These are phyloP conservation scores for Hypomontagnella monticulosa DNA, from an alignment of 495 filamentous ascomycete genomes.

Conservation along the genomic window DNA sequence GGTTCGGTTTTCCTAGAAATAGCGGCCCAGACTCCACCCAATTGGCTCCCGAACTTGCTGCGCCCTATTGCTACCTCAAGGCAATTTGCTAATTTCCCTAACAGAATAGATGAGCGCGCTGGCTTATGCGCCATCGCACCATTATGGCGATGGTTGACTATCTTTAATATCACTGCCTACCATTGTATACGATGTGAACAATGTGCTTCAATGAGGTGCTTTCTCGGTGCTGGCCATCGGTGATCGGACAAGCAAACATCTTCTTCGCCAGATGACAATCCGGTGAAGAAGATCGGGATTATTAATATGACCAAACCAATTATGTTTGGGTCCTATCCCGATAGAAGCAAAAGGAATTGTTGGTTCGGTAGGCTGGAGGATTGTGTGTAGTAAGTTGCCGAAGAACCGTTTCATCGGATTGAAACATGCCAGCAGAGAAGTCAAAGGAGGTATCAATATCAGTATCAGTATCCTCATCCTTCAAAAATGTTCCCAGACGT, in stretches of 20 bases:
- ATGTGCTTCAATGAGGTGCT: background rate
- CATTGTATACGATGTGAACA: background rate
- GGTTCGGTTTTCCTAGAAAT: constrained; percentile 38
- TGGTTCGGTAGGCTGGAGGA: constrained; percentile 15
- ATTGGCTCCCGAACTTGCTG: constrained; percentile 40
- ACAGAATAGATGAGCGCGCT: constrained; percentile 24
- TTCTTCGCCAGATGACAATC: background rate
- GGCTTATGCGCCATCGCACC: constrained; percentile 9
- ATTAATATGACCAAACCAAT: constrained; percentile 3
- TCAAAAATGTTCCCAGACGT: constrained; percentile 1
- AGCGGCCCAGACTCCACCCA: constrained; percentile 27
- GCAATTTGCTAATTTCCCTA: constrained; percentile 40
- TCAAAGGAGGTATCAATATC: constrained; percentile 4
- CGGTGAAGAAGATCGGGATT: background rate
- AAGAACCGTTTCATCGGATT: constrained; percentile 32
- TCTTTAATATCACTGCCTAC: constrained; percentile 7
- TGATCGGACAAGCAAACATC: constrained; percentile 3
- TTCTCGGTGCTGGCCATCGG: background rate
- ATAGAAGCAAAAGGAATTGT: background rate
- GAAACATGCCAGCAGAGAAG: constrained; percentile 14
- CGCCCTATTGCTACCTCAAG: constrained; percentile 34
- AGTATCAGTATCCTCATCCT: background rate
- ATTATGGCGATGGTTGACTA: constrained; percentile 5
- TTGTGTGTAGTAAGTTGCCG: constrained; percentile 32
- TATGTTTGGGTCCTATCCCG: no score